These are phyloP conservation scores for Fusarium tricinctum DNA, from an alignment of 2,329 filamentous ascomycete species.

Conservation along the genomic window DNA sequence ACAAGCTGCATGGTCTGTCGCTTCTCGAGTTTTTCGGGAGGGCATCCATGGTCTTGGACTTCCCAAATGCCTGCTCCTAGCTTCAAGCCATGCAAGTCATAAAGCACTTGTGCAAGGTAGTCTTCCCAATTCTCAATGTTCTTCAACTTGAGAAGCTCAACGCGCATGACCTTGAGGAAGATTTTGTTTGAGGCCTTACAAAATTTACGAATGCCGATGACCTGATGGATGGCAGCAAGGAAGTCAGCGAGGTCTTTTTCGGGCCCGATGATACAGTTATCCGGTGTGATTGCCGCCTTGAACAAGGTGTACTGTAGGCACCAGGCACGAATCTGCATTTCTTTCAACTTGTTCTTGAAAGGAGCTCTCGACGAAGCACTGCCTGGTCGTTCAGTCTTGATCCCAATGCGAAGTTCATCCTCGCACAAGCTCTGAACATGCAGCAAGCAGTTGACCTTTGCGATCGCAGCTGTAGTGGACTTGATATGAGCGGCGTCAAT, in stretches of 20 bases:
- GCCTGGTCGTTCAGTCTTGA: conserved; percentile 71
- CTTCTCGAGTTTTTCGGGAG: conserved; percentile 81
- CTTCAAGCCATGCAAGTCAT: conserved; percentile 85
- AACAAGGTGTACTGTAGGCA: conserved; percentile 86
- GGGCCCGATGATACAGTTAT: conserved; percentile 72
- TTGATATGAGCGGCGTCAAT: conserved; percentile 84
- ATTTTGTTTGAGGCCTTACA: conserved; percentile 89
- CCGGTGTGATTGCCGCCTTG: conserved; percentile 80
- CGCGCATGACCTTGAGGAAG: conserved; percentile 89
- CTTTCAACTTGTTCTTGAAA: conserved; percentile 79
- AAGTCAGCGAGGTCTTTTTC: conserved; percentile 83
- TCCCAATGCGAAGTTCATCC: conserved; percentile 85
- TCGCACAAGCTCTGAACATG: conserved; percentile 86
- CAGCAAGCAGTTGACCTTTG: conserved; percentile 78
- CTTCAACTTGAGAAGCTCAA: conserved; percentile 83
- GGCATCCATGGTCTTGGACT: conserved; percentile 84
- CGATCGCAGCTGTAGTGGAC: conserved; percentile 78
- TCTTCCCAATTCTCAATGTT: conserved; percentile 86
- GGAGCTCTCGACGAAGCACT: conserved; percentile 69
- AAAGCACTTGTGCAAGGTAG: conserved; percentile 87
- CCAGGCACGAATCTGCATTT: conserved; percentile 91
- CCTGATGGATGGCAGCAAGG: conserved; percentile 84
- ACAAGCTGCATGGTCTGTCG: conserved; percentile 84
- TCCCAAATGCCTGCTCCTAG: conserved; percentile 77
- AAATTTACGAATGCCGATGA: conserved; percentile 84